Evolutionary conservation across 345 rosid genomes (phyloP).

Genomic region (Lepidium sativum): DNA sequence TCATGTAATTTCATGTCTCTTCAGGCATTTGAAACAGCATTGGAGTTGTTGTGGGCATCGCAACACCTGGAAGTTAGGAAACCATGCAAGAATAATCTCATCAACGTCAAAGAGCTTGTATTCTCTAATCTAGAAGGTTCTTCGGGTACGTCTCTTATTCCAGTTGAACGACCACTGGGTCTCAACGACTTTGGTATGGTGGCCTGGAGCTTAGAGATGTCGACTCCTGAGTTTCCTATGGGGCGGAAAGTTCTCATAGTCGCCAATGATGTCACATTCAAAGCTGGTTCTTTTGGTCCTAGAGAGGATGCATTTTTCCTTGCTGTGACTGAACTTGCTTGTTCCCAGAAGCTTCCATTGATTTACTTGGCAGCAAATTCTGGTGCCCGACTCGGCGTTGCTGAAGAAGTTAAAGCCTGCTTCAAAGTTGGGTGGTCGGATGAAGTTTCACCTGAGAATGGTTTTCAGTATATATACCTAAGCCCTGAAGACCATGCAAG

Average conservation of each 20-base stretch:
- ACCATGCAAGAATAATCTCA: conserved; percentile 42
- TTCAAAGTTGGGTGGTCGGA: conserved; percentile 96
- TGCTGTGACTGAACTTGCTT: conserved; percentile 92
- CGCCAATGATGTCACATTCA: conserved; percentile 91
- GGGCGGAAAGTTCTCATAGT: conserved; percentile 80
- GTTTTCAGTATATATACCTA: conserved; percentile 84
- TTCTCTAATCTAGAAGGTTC: conserved; percentile 58
- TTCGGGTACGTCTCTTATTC: conserved; percentile 66
- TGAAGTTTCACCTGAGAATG: conserved; percentile 78
- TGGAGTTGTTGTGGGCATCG: conserved; percentile 70
- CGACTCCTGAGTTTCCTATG: conserved; percentile 87
- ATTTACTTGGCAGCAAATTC: conserved; percentile 98
- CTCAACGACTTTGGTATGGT: conserved; percentile 95
- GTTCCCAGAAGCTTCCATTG: conserved; percentile 76
- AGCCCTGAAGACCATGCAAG: conserved; percentile 64
- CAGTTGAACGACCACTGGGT: conserved; percentile 57
- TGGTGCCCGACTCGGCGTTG: conserved; percentile 96
- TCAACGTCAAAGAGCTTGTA: conserved; percentile 67
- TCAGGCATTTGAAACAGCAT: conserved; percentile 88
- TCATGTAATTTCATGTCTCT: conserved; percentile 16
- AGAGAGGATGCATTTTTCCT: conserved; percentile 95
- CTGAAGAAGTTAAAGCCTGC: conserved; percentile 88
- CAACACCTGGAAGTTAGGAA: conserved; percentile 42
- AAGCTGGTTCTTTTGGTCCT: conserved; percentile 98
- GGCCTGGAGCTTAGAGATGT: conserved; percentile 92